Evolutionary conservation across 306 rosid genomes (phyloP), one percentile per base, ranked within the genome.

Genomic region (Dalbergia cultrata): DNA sequence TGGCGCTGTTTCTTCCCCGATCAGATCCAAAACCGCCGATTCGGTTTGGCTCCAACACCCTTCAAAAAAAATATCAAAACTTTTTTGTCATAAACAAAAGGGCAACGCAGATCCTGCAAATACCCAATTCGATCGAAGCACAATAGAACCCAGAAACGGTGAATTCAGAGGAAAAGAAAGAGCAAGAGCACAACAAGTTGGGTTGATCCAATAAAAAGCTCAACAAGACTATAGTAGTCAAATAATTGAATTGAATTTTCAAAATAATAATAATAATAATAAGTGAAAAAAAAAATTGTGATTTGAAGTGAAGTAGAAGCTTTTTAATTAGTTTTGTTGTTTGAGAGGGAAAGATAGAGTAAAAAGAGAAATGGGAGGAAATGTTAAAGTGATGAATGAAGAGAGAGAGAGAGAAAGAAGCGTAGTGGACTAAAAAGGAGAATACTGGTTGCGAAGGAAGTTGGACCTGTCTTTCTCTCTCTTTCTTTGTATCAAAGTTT

Each of bases 1-100:
- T 83, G 98, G 98, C 99, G 99, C 99, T 93, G 98, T 90, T 95
- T 82, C 93, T 85, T 80, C 91, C 84, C 81, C 73, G 91, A 88
- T 86, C 85, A 82, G 93, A 90, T 91, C 98, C 98, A 95, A 92
- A 26, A 89, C 86, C 94, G 90, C 77, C 76, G 65, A 84, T 82
- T 81, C 37, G 70, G 83, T 74, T 39, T 59, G 87, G 67, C 90
- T 26, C 41, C 41, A 37, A 37, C 41, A 37, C 89, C 79, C 80
- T n/a, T 44, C 14, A 79, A 6, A 13, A 4, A 54, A 54, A 54
- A 66, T 89, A 87, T 86, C 85, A 83, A 79, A 62, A 72, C 53
- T 74, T 47, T 52, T 67, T 68, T 57, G 58, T 59, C 69, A 1
- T 4, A 5, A 52, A 68, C 37, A 73, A 59, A 61, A 4, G 50